Percentiles rank a stretch among this genome's conserved stretches.
Conservation (phyloP, 1,284 basidiomycete species). For the Trichosporon ovoides region DNA sequence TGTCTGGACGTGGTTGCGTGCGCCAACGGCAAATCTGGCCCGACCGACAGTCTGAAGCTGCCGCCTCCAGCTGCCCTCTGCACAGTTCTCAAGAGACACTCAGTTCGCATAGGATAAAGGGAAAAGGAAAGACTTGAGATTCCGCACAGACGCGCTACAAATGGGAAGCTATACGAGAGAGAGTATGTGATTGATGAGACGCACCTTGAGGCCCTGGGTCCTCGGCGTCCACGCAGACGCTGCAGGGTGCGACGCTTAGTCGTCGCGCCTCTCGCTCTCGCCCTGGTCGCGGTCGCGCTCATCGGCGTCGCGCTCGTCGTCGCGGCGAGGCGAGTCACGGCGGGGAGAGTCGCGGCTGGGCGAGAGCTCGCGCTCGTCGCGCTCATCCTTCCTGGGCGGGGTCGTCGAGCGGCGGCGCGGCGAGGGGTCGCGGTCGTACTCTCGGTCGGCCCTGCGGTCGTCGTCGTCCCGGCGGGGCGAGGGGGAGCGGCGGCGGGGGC, state of each 20-base stretch:
- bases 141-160: too few relatives aligned
- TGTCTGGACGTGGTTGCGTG: background rate
- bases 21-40: too few relatives aligned
- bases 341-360: constrained; percentile 33
- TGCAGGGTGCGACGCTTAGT: constrained; percentile 9
- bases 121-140: too few relatives aligned
- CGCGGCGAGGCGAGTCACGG: constrained; percentile 24
- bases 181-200: too few relatives aligned
- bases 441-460: constrained; percentile 21
- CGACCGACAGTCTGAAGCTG: too few relatives aligned
- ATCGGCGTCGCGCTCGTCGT: constrained; percentile 6
- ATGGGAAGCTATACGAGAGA: too few relatives aligned
- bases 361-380: constrained; percentile 11
- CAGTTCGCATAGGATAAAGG: too few relatives aligned
- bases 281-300: constrained; percentile 9
- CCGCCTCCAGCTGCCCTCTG: too few relatives aligned
- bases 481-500: constrained; percentile 24
- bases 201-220: too few relatives aligned
- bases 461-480: constrained; percentile 25
- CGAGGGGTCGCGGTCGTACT: constrained; percentile 24
- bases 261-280: constrained; percentile 21
- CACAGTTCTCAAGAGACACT: too few relatives aligned
- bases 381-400: constrained; percentile 15
- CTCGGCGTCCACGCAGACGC: background rate
- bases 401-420: constrained; percentile 18